Percentiles rank a stretch among this genome's conserved stretches.
Conservation (phyloP, 306 rosid species). For the Luffa acutangula region DNA sequence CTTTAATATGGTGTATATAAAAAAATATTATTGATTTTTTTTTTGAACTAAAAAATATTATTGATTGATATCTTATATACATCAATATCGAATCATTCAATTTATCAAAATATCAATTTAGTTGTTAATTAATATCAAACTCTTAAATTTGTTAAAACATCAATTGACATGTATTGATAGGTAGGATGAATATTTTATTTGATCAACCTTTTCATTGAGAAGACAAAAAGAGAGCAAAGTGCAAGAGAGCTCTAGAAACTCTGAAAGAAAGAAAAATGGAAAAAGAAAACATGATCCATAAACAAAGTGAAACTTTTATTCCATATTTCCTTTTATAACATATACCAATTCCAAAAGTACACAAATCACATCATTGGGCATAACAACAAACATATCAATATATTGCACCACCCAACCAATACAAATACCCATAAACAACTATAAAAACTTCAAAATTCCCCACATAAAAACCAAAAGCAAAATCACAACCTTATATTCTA, state of each 20-base stretch:
- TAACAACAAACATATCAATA: not conserved
- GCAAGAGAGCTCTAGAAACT: not conserved
- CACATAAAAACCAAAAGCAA: slow-evolving; percentile 15
- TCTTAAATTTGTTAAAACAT: too few relatives aligned
- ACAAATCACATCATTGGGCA: not conserved
- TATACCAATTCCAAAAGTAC: not conserved
- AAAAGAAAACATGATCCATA: not conserved
- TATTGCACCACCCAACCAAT: not conserved
- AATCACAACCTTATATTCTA: not conserved
- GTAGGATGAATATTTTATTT: not conserved
- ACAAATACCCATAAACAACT: not conserved
- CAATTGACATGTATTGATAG: too few relatives aligned
- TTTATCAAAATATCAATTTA: too few relatives aligned
- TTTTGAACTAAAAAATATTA: too few relatives aligned
- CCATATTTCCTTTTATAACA: not conserved
- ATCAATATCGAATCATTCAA: not conserved
- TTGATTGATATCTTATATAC: too few relatives aligned
- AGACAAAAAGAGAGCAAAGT: not conserved
- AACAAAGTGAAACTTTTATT: not conserved
- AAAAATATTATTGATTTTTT: too few relatives aligned
- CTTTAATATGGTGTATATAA: too few relatives aligned
- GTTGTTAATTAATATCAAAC: too few relatives aligned
- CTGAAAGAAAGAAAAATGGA: not conserved
- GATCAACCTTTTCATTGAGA: too few relatives aligned
- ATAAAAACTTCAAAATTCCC: not conserved